phyloP scores from a whole-genome alignment of 2,329 filamentous ascomycete genomes.

The Scedosporium minutisporum region DNA sequence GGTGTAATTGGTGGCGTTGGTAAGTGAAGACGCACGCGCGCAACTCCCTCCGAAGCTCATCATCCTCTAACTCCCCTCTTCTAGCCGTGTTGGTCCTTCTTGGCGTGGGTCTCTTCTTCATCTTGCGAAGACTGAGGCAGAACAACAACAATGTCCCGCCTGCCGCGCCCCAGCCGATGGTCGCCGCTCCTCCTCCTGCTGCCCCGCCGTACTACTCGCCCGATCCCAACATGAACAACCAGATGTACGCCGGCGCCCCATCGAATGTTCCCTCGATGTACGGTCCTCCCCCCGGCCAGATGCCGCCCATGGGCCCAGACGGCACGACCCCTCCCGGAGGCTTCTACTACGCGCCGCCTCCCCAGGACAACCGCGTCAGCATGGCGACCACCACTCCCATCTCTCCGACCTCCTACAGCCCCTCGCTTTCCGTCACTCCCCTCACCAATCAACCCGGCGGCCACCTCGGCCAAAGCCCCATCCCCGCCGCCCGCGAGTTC shows the following conservation, averaged over 20 bases:
- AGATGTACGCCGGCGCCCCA: not conserved
- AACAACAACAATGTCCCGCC: not conserved
- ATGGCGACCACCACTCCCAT: not conserved
- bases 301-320: not conserved
- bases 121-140: slow-evolving; percentile 2
- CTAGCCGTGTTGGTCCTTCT: slow-evolving; percentile 1
- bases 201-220: not conserved
- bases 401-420: not conserved
- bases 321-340: not conserved
- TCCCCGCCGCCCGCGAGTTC: not conserved
- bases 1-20: slow-evolving; percentile 5
- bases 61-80: not conserved
- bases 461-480: not conserved
- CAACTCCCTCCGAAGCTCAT: not conserved
- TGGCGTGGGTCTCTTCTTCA: slow-evolving; percentile 1
- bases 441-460: not conserved
- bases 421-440: not conserved
- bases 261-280: slow-evolving; percentile 5
- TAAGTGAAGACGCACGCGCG: not conserved
- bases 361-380: not conserved
- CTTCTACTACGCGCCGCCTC: not conserved
- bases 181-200: not conserved
- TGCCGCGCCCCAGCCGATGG: not conserved
- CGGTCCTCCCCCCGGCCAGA: not conserved
- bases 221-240: not conserved